Base-by-base conservation (phyloP, 768 basidiomycete genomes). In the Suillus paluster region DNA sequence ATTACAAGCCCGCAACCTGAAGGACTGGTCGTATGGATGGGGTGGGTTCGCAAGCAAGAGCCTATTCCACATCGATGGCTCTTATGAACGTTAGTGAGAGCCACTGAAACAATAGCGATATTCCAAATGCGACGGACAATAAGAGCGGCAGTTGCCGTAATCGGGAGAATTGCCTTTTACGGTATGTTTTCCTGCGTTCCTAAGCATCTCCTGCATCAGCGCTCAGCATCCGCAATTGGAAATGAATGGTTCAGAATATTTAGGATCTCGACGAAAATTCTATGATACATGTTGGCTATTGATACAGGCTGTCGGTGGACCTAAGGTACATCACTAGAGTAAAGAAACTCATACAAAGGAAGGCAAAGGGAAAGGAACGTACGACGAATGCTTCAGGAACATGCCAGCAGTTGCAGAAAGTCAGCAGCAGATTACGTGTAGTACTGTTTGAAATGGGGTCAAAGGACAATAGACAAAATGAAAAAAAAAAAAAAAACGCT, bases 71-170 rank as follows among this genome's bases (percentile, higher is more conserved):
- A 30, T 42, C 27, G 41, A 33, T 34, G 7, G 42, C 38, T 50
- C 50, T 63, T 59, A 60, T 50, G 59, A 61, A 57, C 52, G 10
- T 41, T 39, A 62, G 14, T 46, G 62, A 57, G 44, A 66, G 54
- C 44, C 41, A 36, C 71, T 77, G 60, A 81, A 71, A 63, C 74
- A 76, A 60, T 64, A 70, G 63, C 77, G 71, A 56, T 41, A 17
- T 11, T 34, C 60, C 38, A 23, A 62, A 64, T 27, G 60, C 38
- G 17, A 46, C 48, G 34, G 55, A 64, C 54, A 58, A 64, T 64
- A 61, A 57, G 60, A 25, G 41, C 54, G 36, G 63, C 45, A 27
- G 44, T 57, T 62, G 54, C 63, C 60, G 63, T 64, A 57, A 61
- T 50, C 19, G 30, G 30, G 30, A 53, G 33, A 34, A 54, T 55